phyloP scores from a whole-genome alignment of 805 yeast genomes.

The Barnettozyma sucrosica region DNA sequence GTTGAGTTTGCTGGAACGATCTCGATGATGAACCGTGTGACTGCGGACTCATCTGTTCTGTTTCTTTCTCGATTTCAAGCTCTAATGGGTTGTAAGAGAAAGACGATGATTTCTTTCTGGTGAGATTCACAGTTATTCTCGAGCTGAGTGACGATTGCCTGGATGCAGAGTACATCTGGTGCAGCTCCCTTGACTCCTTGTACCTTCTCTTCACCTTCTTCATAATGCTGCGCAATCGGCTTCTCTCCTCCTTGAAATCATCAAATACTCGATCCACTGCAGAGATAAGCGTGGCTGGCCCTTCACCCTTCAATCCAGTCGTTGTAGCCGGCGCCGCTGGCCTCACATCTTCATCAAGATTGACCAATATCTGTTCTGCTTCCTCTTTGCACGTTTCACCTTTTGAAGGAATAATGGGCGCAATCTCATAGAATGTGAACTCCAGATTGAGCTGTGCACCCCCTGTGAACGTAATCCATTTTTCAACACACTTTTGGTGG shows the following conservation, averaged over 20 bases:
- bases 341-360: neutral
- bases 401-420: slow-evolving; percentile 21
- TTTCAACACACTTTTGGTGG: slow-evolving; percentile 11
- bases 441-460: slow-evolving; percentile 19
- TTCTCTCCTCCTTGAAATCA: slow-evolving; percentile 16
- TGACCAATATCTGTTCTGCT: neutral
- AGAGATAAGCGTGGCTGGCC: slow-evolving; percentile 12
- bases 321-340: neutral
- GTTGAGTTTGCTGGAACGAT: neutral
- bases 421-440: slow-evolving; percentile 21
- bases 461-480: slow-evolving; percentile 13
- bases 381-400: neutral
- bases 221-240: slow-evolving; percentile 16
- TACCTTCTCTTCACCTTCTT: slow-evolving; percentile 20
- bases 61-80: neutral
- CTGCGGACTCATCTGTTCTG: neutral
- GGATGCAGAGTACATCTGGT: neutral
- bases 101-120: neutral
- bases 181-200: slow-evolving; percentile 9
- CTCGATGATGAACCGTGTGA: neutral
- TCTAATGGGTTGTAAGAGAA: neutral
- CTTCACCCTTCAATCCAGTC: neutral
- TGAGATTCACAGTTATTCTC: neutral
- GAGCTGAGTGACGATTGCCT: neutral
- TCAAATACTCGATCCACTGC: slow-evolving; percentile 24